These are phyloP conservation scores for Amaranthus cruentus DNA, from an alignment of 148 eudicot species.

Conservation along the genomic window DNA sequence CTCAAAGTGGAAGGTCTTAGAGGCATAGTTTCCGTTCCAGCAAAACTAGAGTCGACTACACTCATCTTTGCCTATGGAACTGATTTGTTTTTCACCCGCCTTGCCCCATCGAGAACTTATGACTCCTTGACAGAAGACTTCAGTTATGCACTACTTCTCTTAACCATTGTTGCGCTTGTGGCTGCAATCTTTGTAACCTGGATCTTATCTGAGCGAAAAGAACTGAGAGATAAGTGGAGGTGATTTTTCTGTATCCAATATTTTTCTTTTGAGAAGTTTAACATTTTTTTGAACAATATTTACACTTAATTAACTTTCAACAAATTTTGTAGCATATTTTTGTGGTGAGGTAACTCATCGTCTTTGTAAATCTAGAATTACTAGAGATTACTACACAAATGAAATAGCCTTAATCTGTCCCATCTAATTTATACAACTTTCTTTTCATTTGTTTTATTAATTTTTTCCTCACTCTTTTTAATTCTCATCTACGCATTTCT, in stretches of 20 bases:
- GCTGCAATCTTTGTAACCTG: slow-evolving; percentile 81
- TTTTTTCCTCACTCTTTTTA: too few relatives aligned
- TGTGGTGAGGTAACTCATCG: slow-evolving; percentile 12
- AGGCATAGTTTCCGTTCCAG: slow-evolving; percentile 72
- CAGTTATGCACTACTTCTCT: slow-evolving; percentile 84
- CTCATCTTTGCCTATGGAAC: slow-evolving; percentile 82
- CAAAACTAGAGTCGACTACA: slow-evolving; percentile 94
- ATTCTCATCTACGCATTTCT: too few relatives aligned
- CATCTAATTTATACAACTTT: too few relatives aligned
- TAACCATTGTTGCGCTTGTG: slow-evolving; percentile 78
- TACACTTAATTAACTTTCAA: slow-evolving; percentile 24
- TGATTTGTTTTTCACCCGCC: slow-evolving; percentile 78
- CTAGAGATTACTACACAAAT: slow-evolving; percentile 4
- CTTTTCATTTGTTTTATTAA: too few relatives aligned
- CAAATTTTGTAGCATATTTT: slow-evolving; percentile 32
- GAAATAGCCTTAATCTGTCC: too few relatives aligned
- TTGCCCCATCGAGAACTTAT: slow-evolving; percentile 88
- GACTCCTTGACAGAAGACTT: slow-evolving; percentile 96
- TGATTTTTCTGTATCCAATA: slow-evolving; percentile 23
- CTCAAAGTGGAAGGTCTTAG: slow-evolving; percentile 92
- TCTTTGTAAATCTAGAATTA: slow-evolving; percentile 28
- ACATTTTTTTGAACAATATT: slow-evolving; percentile 2
- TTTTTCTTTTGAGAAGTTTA: background rate
- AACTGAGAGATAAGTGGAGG: slow-evolving; percentile 95
- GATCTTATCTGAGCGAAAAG: slow-evolving; percentile 89